These are phyloP conservation scores for Daedalea quercina DNA, from an alignment of 768 basidiomycete species.

Conservation along the genomic window DNA sequence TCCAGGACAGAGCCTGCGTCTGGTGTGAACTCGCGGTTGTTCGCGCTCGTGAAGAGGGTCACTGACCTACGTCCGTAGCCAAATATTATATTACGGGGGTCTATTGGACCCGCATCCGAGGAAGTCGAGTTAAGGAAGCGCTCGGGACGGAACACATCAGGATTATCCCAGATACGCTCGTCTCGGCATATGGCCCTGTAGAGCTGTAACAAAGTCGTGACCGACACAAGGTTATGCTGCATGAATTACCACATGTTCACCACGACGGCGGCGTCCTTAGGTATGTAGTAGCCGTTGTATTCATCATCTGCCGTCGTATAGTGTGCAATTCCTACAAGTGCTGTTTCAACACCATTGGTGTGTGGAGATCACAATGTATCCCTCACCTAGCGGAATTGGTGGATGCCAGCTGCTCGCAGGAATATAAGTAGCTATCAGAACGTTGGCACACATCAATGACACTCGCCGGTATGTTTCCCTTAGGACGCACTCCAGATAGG, in stretches of 20 bases:
- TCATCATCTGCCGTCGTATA: constrained; percentile 14
- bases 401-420: background rate
- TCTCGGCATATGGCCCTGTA: background rate
- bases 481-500: constrained; percentile 50
- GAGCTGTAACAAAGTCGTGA: background rate
- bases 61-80: constrained; percentile 34
- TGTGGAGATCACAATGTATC: background rate
- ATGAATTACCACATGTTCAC: constrained; percentile 15
- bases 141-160: constrained; percentile 43
- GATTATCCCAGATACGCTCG: background rate
- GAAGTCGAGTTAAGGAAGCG: constrained; percentile 31
- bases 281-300: constrained; percentile 17
- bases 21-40: too few relatives aligned
- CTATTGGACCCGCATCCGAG: constrained; percentile 19
- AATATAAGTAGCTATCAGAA: background rate
- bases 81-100: constrained; percentile 34
- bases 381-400: background rate
- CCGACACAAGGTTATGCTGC: background rate
- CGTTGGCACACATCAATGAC: background rate
- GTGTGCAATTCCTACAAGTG: constrained; percentile 12
- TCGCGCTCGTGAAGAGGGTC: too few relatives aligned
- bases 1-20: constrained; percentile 17
- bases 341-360: background rate
- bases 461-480: constrained; percentile 30
- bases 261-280: constrained; percentile 16